Percentiles rank a stretch among this genome's conserved stretches.
phyloP scores from a whole-genome alignment of 2,329 filamentous ascomycete genomes.

The Amesomyces nigricolor region DNA sequence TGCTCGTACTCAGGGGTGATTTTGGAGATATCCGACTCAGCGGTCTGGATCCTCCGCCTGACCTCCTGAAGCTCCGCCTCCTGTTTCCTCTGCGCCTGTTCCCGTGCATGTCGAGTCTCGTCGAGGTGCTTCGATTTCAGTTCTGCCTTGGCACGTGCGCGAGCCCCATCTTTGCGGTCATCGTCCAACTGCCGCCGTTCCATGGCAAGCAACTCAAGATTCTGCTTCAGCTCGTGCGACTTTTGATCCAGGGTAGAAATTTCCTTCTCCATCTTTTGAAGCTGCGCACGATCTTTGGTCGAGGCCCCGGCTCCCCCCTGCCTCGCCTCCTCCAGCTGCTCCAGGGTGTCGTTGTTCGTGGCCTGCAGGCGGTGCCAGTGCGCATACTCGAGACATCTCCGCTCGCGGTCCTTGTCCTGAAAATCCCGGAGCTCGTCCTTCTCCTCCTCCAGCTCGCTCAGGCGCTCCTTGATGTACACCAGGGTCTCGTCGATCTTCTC shows the following conservation, averaged over 20 bases:
- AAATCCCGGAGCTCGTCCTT: slow-evolving; percentile 92
- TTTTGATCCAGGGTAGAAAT: slow-evolving; percentile 71
- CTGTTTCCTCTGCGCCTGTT: slow-evolving; percentile 66
- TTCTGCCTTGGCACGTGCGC: slow-evolving; percentile 77
- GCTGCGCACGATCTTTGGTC: slow-evolving; percentile 71
- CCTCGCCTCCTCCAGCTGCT: slow-evolving; percentile 74
- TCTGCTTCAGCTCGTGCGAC: slow-evolving; percentile 72
- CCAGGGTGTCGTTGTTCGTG: slow-evolving; percentile 68
- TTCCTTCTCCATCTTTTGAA: slow-evolving; percentile 72
- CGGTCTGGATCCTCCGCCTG: slow-evolving; percentile 65
- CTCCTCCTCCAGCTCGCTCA: slow-evolving; percentile 88
- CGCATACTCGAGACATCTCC: slow-evolving; percentile 87
- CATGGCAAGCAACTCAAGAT: slow-evolving; percentile 76
- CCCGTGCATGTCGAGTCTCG: slow-evolving; percentile 74
- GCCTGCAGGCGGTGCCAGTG: slow-evolving; percentile 87
- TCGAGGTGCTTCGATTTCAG: slow-evolving; percentile 74
- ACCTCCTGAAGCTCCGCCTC: slow-evolving; percentile 67
- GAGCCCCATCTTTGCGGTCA: slow-evolving; percentile 77
- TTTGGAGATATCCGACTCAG: slow-evolving; percentile 68
- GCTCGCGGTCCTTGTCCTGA: slow-evolving; percentile 90
- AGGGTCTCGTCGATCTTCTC: slow-evolving; percentile 91
- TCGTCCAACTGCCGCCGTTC: slow-evolving; percentile 86
- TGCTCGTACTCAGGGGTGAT: slow-evolving; percentile 73
- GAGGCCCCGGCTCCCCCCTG: slow-evolving; percentile 79
- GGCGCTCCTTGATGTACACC: slow-evolving; percentile 82